Evolutionary conservation across 1,139 yeast genomes (phyloP), one percentile per base, ranked within the genome.

Genomic region (Kodamaea sp.): DNA sequence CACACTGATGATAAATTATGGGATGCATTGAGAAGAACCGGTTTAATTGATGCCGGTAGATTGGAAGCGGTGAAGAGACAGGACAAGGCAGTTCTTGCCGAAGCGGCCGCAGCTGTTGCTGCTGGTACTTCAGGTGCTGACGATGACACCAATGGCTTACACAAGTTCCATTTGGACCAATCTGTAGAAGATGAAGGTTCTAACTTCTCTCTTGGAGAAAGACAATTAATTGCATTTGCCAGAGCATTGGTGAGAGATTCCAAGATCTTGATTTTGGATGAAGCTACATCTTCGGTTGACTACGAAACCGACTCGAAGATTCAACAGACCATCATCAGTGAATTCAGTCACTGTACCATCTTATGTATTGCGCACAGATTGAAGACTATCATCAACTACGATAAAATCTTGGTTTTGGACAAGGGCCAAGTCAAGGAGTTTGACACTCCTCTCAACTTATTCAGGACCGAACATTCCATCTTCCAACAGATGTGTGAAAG

Each of bases 221-320:
- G 86, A 34, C 95, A 85, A 57, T 60, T 85, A 43, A 61, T 85
- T 37, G 83, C 92, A 2, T 71, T 85, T 44, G 87, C 92, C 0
- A 72, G 94, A 46, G 90, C 95, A 0, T 64, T 85, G 42, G 87
- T 83, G n/a, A 73, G 87, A 43, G 71, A 76, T 31, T 68, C 87
- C 5, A 77, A 73, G 51, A 78, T 85, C 38, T 63, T 85, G 45
- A 79, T 85, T 41, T 59, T 85, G 39, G 95, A 85, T 55, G 95
- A 85, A 57, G 94, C 95, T 11, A 85, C 95, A 0, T 83, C 94
- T 0, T 78, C 85, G 7, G 92, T 85, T 26, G 95, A 85, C 55
- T 82, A 80, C 51, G 86, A 79, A 45, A 83, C 94, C 0, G 94
- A 85, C 57, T 66, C 76, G 28, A 76, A 74, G 53, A 82, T 86